Evolutionary conservation across 441 rosid species (phyloP).

Genomic region (Bocquillonia castaneifolia): DNA sequence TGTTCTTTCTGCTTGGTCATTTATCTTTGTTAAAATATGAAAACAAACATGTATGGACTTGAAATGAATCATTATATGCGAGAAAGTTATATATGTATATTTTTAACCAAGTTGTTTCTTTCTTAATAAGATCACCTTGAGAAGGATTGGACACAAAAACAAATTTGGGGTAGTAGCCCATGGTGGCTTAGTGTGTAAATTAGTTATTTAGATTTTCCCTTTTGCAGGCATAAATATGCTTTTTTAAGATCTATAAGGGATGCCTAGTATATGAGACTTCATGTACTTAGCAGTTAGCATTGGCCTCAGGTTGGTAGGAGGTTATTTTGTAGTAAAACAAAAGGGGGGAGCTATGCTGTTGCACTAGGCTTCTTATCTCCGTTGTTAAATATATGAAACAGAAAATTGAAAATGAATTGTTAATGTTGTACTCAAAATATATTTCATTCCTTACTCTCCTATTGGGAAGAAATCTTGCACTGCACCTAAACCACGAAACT

Average conservation of each 20-base stretch:
- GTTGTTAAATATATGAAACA: background rate
- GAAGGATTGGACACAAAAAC: background rate
- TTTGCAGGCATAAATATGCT: background rate
- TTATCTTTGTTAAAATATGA: background rate
- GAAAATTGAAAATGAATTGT: background rate
- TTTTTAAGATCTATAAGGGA: too few species aligned
- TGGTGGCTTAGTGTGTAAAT: background rate
- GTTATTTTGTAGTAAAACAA: too few species aligned
- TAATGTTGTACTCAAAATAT: background rate
- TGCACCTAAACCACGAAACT: background rate
- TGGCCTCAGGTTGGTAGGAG: too few species aligned
- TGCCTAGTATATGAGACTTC: background rate
- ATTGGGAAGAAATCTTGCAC: background rate
- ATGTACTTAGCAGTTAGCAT: background rate
- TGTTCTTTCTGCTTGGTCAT: conserved; percentile 7
- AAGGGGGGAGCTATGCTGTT: background rate
- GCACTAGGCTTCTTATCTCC: background rate
- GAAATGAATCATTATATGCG: background rate
- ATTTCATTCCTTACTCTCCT: background rate
- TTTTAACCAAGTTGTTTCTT: background rate
- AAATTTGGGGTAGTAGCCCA: background rate
- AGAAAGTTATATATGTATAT: background rate
- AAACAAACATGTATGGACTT: background rate
- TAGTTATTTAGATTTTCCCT: background rate
- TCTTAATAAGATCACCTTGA: background rate